Evolutionary conservation across 306 rosid genomes (phyloP).

Genomic region (Cajanus cajan): DNA sequence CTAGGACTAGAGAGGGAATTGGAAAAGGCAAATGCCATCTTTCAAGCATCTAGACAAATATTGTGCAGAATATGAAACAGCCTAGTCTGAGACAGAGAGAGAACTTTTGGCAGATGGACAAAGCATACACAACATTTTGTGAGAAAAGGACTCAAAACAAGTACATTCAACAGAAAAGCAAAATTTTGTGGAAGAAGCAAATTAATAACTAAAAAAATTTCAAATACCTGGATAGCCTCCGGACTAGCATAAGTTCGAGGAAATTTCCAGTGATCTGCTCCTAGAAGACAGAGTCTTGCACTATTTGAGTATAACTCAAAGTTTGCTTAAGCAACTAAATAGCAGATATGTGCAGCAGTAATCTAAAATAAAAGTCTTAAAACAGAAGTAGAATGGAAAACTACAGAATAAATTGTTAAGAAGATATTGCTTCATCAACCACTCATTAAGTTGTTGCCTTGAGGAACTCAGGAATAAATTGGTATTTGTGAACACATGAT

Average conservation of each 20-base stretch:
- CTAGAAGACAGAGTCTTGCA: conserved; percentile 87
- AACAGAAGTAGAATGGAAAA: conserved; percentile 31
- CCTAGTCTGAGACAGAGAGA: not conserved
- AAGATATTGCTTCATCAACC: too few relatives aligned
- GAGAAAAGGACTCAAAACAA: conserved; percentile 8
- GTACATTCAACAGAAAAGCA: not conserved
- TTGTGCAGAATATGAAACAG: not conserved
- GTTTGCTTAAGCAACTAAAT: conserved; percentile 89
- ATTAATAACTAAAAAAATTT: conserved; percentile 7
- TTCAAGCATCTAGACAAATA: not conserved
- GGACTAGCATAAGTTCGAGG: conserved; percentile 94
- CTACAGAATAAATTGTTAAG: too few relatives aligned
- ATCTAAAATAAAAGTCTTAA: conserved; percentile 51
- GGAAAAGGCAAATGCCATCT: not conserved
- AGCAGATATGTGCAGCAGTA: conserved; percentile 94
- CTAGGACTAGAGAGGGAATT: not conserved
- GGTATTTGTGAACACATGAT: too few relatives aligned
- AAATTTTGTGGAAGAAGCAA: conserved; percentile 11
- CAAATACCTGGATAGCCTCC: conserved; percentile 90
- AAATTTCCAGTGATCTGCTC: conserved; percentile 92
- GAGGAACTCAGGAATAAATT: too few relatives aligned
- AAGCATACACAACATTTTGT: not conserved
- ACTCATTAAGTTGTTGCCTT: too few relatives aligned
- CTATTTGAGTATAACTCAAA: conserved; percentile 79
- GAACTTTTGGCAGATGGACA: not conserved